Conservation (phyloP, 345 rosid species). For the Moricandia arvensis region DNA sequence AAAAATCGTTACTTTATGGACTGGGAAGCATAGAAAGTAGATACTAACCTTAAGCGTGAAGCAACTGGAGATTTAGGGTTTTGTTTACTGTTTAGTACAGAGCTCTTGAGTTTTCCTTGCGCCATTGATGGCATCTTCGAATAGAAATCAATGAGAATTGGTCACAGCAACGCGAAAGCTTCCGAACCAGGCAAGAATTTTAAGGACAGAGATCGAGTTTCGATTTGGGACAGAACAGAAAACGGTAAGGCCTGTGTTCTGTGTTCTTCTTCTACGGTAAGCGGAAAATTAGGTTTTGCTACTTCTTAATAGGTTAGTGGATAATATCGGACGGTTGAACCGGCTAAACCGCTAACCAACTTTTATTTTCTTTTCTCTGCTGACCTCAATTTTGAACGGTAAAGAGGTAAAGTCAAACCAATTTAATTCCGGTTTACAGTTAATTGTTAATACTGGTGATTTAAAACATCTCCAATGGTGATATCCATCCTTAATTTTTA, state of each 20-base stretch:
- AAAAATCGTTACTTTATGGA: neutral
- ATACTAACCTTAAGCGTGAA: constrained; percentile 39
- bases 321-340: neutral
- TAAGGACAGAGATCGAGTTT: constrained; percentile 2
- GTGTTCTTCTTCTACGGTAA: neutral
- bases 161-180: neutral
- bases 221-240: neutral
- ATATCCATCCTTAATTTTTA: no score
- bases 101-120: constrained; percentile 34
- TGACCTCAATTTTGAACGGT: neutral
- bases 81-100: constrained; percentile 23
- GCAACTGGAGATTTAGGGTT: constrained; percentile 36
- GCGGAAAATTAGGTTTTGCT: neutral
- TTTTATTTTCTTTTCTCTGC: neutral
- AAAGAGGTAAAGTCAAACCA: neutral
- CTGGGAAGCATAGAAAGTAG: neutral
- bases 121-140: constrained; percentile 56
- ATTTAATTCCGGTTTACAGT: neutral
- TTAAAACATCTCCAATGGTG: no score
- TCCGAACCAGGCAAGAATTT: neutral
- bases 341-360: neutral
- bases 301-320: neutral
- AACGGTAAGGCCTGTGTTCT: neutral
- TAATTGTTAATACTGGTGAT: no score
- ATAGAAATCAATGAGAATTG: neutral